Conservation (phyloP, 805 yeast genomes). For the Kuraishia piskuri region DNA sequence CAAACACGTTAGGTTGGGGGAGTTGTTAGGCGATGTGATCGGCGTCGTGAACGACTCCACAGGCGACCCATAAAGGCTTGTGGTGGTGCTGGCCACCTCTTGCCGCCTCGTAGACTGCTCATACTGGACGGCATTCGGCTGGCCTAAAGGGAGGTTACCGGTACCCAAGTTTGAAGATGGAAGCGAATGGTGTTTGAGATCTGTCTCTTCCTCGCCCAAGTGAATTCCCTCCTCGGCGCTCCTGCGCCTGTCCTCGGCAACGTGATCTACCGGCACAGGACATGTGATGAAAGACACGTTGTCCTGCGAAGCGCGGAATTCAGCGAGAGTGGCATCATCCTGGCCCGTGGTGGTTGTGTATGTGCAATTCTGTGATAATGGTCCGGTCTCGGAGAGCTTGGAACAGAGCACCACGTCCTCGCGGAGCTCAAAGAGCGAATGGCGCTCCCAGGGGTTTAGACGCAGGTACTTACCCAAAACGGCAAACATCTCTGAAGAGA, state of each 20-base stretch:
- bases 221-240: not conserved
- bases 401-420: constrained; percentile 24
- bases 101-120: not conserved
- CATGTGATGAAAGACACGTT: constrained; percentile 10
- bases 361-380: constrained; percentile 14
- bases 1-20: not conserved
- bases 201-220: not conserved
- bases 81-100: not conserved
- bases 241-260: constrained; percentile 4
- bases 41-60: not conserved
- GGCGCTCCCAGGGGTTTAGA: constrained; percentile 41
- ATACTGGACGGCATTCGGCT: no score
- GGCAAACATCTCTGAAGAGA: constrained; percentile 51
- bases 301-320: not conserved
- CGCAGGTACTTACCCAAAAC: constrained; percentile 37
- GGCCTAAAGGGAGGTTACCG: no score
- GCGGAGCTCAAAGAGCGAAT: constrained; percentile 29
- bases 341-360: not conserved
- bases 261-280: constrained; percentile 26
- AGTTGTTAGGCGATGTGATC: not conserved
- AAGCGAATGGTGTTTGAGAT: no score
- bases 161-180: not conserved
- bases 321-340: not conserved
- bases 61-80: not conserved
- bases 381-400: constrained; percentile 23